These are phyloP conservation scores for Chamaecyparis obtusa DNA, from an alignment of 75 land plant species.

Conservation along the genomic window DNA sequence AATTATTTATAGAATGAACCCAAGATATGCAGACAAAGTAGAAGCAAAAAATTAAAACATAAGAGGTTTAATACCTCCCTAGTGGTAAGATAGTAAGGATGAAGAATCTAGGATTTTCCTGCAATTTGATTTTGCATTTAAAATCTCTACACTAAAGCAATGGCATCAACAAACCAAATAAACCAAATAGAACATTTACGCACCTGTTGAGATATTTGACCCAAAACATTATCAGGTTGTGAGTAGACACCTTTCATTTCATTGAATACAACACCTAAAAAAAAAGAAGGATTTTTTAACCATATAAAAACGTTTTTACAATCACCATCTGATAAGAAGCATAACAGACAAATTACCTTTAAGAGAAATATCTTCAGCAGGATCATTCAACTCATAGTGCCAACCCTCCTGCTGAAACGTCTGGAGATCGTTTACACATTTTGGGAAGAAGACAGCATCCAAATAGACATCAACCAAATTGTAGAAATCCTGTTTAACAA, in stretches of 20 bases:
- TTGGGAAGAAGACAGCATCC: slow-evolving; percentile 98
- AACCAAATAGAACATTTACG: neutral
- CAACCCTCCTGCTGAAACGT: slow-evolving; percentile 99
- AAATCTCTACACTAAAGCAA: neutral
- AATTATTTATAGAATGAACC: neutral
- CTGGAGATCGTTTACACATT: slow-evolving; percentile 83
- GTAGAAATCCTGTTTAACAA: slow-evolving; percentile 84
- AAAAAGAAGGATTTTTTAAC: neutral
- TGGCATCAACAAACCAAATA: neutral
- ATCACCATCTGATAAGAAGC: neutral
- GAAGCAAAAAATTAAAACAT: neutral
- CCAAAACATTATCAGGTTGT: slow-evolving; percentile 93
- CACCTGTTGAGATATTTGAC: slow-evolving; percentile 83
- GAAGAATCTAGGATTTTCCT: neutral
- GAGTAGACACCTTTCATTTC: slow-evolving; percentile 99
- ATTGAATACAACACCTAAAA: slow-evolving; percentile 96
- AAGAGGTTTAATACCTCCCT: neutral
- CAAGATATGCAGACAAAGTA: neutral
- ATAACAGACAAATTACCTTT: slow-evolving; percentile 61
- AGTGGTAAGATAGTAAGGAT: neutral
- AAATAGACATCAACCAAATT: slow-evolving; percentile 97
- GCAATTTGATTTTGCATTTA: neutral
- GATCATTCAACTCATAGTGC: slow-evolving; percentile 95
- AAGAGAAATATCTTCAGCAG: slow-evolving; percentile 87
- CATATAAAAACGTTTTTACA: neutral